Evolutionary conservation across 1,284 basidiomycete species (phyloP).

Genomic region (Violaceomyces palustris): DNA sequence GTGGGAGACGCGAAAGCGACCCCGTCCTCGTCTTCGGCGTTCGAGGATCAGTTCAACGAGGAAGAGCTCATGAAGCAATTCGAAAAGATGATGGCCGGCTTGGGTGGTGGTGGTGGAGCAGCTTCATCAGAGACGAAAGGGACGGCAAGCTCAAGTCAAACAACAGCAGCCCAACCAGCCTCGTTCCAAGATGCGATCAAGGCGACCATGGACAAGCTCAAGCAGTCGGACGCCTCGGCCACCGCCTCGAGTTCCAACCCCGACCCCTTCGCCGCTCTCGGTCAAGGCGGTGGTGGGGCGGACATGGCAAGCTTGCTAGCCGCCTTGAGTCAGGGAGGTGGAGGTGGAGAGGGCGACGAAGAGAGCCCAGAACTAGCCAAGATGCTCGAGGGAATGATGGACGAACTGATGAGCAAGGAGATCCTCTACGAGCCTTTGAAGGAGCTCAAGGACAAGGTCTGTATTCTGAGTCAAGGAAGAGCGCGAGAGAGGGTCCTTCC

Average conservation of each 20-base stretch:
- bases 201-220: constrained; percentile 74
- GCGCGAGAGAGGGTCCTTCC: neutral
- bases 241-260: constrained; percentile 25
- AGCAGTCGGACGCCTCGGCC: constrained; percentile 63
- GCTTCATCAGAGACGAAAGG: neutral
- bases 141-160: neutral
- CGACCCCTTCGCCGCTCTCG: constrained; percentile 55
- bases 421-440: constrained; percentile 86
- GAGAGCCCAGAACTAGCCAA: constrained; percentile 59
- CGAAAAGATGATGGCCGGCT: constrained; percentile 46
- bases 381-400: constrained; percentile 86
- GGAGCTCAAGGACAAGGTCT: constrained; percentile 77
- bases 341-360: constrained; percentile 42
- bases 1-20: too few relatives aligned
- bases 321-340: constrained; percentile 51
- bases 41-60: constrained; percentile 25
- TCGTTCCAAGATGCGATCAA: constrained; percentile 72
- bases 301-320: constrained; percentile 51
- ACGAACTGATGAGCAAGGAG: constrained; percentile 87
- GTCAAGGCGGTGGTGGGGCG: constrained; percentile 53
- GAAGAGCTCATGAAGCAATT: constrained; percentile 51
- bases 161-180: constrained; percentile 46
- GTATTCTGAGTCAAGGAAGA: constrained; percentile 15
- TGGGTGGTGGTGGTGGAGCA: constrained; percentile 11
- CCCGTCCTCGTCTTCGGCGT: too few relatives aligned